Percentiles rank a stretch among this genome's conserved stretches.
phyloP scores from a whole-genome alignment of 2,329 filamentous ascomycete species.

The Pseudogymnoascus sp. region DNA sequence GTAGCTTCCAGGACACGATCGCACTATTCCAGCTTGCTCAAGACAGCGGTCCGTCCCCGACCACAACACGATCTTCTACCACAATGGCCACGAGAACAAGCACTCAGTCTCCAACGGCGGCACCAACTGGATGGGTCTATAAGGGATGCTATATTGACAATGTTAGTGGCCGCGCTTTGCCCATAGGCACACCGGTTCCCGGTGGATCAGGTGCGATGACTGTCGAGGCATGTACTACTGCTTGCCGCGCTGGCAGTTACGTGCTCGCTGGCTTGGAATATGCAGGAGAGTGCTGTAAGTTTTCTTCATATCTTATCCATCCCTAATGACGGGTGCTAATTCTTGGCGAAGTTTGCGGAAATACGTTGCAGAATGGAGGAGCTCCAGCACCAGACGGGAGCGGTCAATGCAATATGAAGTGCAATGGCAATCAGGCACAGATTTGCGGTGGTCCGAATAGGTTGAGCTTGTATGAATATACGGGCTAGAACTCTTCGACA shows the following conservation, averaged over 20 bases:
- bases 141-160: not conserved
- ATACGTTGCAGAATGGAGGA: constrained; percentile 8
- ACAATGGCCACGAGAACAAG: no score
- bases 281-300: constrained; percentile 33
- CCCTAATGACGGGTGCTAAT: not conserved
- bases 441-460: constrained; percentile 4
- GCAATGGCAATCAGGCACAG: not conserved
- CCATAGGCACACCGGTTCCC: not conserved
- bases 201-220: constrained; percentile 15
- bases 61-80: no score
- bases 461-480: constrained; percentile 14
- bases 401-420: not conserved
- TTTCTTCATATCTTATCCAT: constrained; percentile 18
- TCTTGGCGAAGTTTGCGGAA: constrained; percentile 11
- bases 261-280: constrained; percentile 38
- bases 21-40: constrained; percentile 12
- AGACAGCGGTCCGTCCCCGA: not conserved
- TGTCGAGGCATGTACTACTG: constrained; percentile 16
- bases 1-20: constrained; percentile 16
- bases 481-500: not conserved
- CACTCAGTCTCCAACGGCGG: no score
- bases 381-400: not conserved
- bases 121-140: no score
- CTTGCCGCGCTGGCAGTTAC: constrained; percentile 24
- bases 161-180: not conserved